Base-by-base conservation (phyloP, 2,329 filamentous ascomycete genomes). In the Fusarium torreyae region DNA sequence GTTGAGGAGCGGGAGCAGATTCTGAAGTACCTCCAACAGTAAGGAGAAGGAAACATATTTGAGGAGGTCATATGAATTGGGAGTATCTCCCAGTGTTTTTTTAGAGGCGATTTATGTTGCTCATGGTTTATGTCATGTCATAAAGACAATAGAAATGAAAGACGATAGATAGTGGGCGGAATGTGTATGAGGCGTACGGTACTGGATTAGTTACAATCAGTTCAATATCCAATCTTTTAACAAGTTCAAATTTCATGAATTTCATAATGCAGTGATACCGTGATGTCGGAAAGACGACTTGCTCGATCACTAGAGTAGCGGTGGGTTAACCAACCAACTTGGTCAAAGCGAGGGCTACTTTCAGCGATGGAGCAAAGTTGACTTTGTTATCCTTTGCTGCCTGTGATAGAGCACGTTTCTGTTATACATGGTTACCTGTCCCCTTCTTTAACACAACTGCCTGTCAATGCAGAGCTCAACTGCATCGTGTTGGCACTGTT, bases 1-100 rank as follows among this genome's bases (percentile, higher is more conserved):
- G 91, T 94, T 51, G 89, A 89, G 70, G 94, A 99, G 86, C 92
- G 94, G 79, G 94, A 98, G 81, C 89, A 92, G 80, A 87, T 97
- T 54, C 85, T 97, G 64, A 84, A 86, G 79, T 88, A 84, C 71
- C 76, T 89, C 57, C 79, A 82, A 70, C 84, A 82, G 75, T 83
- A 80, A 66, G 42, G 45, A 54, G 31, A 57, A 34, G 40, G 22
- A 52, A 33, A 20, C 17, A 53, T 10, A 28, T 20, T 34, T n/a
- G 28, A 38, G 10, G 40, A 45, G 44, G 42, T 26, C 34, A 50
- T 61, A 58, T 49, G 46, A 51, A 55, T 48, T 50, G 52, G 62
- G 66, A 55, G 39, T 26, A 10, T 62, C 36, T 50, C 46, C 56
- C 42, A 42, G 42, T 61, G 51, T 71, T 54, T 61, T 63, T 69